A percentile compares a stretch with the other conserved stretches of the same genome.
phyloP scores from a whole-genome alignment of 352 stramenopile genomes.

The Globisporangium lucens region DNA sequence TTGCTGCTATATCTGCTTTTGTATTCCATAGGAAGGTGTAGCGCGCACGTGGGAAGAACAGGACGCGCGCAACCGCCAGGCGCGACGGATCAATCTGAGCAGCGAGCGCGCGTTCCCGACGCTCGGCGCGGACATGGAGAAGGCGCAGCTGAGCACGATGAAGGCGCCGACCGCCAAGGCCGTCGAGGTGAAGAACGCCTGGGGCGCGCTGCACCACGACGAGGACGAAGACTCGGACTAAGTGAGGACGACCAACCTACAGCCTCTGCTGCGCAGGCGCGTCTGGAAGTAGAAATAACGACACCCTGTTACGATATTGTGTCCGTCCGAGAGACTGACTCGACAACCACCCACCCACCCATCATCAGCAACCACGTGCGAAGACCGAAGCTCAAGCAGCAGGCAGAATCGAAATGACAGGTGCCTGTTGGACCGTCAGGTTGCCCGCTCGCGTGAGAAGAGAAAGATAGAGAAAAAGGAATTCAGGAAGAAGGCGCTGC shows the following conservation, averaged over 20 bases:
- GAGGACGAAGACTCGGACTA: slow-evolving; percentile 64
- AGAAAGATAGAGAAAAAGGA: background rate
- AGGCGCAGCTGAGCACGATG: slow-evolving; percentile 58
- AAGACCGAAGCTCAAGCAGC: background rate
- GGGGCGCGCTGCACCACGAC: slow-evolving; percentile 60
- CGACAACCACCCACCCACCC: background rate
- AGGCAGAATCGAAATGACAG: too few relatives aligned
- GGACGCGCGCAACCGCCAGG: slow-evolving; percentile 62
- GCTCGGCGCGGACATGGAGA: slow-evolving; percentile 48
- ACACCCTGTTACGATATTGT: background rate
- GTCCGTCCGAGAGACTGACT: background rate
- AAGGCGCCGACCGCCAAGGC: slow-evolving; percentile 55
- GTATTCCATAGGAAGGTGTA: slow-evolving; percentile 37
- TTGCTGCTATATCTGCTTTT: background rate
- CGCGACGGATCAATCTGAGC: slow-evolving; percentile 57
- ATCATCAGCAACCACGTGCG: background rate
- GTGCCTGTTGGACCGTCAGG: background rate
- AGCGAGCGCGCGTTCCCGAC: slow-evolving; percentile 80
- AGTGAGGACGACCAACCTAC: background rate
- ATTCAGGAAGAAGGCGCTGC: background rate
- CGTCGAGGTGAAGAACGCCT: slow-evolving; percentile 73
- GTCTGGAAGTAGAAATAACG: slow-evolving; percentile 3
- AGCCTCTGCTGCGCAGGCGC: background rate
- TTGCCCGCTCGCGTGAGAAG: background rate
- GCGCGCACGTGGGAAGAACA: slow-evolving; percentile 70